Percentiles rank a stretch among this genome's conserved stretches.
phyloP scores from a whole-genome alignment of 73 alveolate species.

The Chromera velia region DNA sequence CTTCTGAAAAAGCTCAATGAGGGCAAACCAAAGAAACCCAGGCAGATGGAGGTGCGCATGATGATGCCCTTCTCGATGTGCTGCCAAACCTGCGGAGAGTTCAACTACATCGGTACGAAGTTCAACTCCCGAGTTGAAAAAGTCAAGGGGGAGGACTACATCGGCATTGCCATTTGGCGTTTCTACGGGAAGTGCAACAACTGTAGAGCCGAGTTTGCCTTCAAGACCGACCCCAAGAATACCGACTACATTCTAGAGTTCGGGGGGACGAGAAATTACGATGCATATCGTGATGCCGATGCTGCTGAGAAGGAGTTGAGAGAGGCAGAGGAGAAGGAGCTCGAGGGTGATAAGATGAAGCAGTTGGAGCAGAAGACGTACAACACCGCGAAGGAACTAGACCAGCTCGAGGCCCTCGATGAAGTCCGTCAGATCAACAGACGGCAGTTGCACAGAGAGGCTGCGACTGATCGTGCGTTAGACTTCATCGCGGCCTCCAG shows the following conservation, averaged over 20 bases:
- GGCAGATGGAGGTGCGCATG: conserved; percentile 72
- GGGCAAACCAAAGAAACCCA: conserved; percentile 47
- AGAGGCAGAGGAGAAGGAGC: conserved; percentile 76
- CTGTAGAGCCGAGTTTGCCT: conserved; percentile 89
- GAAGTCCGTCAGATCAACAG: not conserved
- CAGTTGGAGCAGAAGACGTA: not conserved
- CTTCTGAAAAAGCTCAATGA: conserved; percentile 52
- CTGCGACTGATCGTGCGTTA: too few relatives aligned
- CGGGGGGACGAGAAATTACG: conserved; percentile 92
- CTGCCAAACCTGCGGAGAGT: conserved; percentile 90
- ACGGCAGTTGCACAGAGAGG: too few relatives aligned
- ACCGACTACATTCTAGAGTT: conserved; percentile 89
- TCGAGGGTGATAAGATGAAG: conserved; percentile 53
- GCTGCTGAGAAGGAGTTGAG: conserved; percentile 80
- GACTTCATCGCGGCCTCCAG: too few relatives aligned
- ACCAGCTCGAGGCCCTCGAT: not conserved
- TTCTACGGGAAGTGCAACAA: conserved; percentile 88
- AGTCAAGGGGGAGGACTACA: conserved; percentile 80
- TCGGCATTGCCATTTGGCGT: conserved; percentile 83
- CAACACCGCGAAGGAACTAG: not conserved
- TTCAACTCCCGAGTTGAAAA: conserved; percentile 94
- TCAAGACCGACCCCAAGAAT: conserved; percentile 96
- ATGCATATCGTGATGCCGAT: conserved; percentile 85
- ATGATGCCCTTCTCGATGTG: conserved; percentile 84
- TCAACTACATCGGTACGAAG: conserved; percentile 93